These are phyloP conservation scores for Lepidium africanum DNA, from an alignment of 345 rosid species.

Conservation along the genomic window DNA sequence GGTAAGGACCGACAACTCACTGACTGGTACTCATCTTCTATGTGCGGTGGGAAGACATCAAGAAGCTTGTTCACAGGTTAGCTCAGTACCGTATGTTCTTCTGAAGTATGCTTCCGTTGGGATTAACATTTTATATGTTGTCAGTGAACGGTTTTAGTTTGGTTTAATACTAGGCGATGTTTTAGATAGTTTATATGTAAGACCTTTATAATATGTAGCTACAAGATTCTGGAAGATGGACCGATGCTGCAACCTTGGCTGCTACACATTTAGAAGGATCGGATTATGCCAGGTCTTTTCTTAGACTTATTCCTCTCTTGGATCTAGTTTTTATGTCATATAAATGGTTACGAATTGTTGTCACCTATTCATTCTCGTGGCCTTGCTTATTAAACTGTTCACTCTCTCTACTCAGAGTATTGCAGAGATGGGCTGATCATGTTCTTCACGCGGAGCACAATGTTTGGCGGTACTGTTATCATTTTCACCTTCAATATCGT, in stretches of 20 bases:
- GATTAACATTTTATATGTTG: neutral
- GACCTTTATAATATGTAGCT: conserved; percentile 37
- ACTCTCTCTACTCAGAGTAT: conserved; percentile 43
- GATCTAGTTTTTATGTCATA: neutral
- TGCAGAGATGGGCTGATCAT: conserved; percentile 93
- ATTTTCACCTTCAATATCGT: neutral
- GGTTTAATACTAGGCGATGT: neutral
- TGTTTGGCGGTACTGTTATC: conserved; percentile 69
- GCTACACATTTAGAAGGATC: conserved; percentile 94
- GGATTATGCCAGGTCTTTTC: conserved; percentile 64
- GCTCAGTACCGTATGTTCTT: conserved; percentile 6
- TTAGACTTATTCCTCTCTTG: neutral
- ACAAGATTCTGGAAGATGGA: conserved; percentile 99
- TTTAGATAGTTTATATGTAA: neutral
- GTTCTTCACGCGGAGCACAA: conserved; percentile 71
- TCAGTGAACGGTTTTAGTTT: neutral
- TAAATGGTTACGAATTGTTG: neutral
- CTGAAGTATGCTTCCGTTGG: neutral
- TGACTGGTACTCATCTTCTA: conserved; percentile 88
- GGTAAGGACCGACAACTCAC: conserved; percentile 85
- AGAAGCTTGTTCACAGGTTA: conserved; percentile 99
- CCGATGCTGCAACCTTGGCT: conserved; percentile 97
- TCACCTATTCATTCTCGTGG: neutral
- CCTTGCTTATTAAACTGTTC: neutral
- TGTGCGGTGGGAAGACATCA: conserved; percentile 97